Conservation (phyloP, 2,329 filamentous ascomycete species). For the Epichloe scottii region DNA sequence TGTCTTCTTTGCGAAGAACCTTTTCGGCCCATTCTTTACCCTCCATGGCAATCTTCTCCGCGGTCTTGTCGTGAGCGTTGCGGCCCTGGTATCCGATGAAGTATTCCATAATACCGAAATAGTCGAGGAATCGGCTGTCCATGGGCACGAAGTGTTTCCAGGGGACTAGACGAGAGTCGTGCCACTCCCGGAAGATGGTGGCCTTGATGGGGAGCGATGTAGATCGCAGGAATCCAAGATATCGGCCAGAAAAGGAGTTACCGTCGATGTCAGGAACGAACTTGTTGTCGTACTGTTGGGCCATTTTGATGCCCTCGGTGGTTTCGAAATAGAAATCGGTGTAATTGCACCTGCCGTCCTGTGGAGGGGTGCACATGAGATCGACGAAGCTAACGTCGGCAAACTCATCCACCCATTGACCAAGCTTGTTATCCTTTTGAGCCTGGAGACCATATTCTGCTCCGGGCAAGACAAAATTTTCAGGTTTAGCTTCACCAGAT, state of each 20-base stretch:
- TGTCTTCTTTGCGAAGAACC: slow-evolving; percentile 58
- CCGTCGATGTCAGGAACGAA: slow-evolving; percentile 69
- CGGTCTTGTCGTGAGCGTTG: slow-evolving; percentile 41
- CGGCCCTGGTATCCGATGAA: slow-evolving; percentile 48
- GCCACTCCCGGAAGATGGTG: slow-evolving; percentile 71
- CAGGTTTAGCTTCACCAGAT: slow-evolving; percentile 23
- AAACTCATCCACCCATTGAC: slow-evolving; percentile 36
- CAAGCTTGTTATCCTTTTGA: slow-evolving; percentile 30
- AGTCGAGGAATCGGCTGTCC: slow-evolving; percentile 60
- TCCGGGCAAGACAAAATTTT: slow-evolving; percentile 43
- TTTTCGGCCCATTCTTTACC: slow-evolving; percentile 57
- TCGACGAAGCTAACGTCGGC: slow-evolving; percentile 41
- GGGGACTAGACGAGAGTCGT: slow-evolving; percentile 57
- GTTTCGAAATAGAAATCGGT: slow-evolving; percentile 33
- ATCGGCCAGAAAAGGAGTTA: slow-evolving; percentile 57
- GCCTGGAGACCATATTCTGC: slow-evolving; percentile 35
- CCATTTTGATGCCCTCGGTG: slow-evolving; percentile 27
- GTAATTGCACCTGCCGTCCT: slow-evolving; percentile 32
- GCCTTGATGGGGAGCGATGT: slow-evolving; percentile 64
- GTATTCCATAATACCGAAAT: slow-evolving; percentile 62
- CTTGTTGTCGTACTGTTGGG: slow-evolving; percentile 48
- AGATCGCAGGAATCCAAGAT: slow-evolving; percentile 55
- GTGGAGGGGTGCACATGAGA: slow-evolving; percentile 34
- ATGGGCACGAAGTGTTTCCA: slow-evolving; percentile 78
- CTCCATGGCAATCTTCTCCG: slow-evolving; percentile 49